Evolutionary conservation across 805 yeast species (phyloP).

Genomic region (baker's yeast (Saccharomyces cerevisiae)): DNA sequence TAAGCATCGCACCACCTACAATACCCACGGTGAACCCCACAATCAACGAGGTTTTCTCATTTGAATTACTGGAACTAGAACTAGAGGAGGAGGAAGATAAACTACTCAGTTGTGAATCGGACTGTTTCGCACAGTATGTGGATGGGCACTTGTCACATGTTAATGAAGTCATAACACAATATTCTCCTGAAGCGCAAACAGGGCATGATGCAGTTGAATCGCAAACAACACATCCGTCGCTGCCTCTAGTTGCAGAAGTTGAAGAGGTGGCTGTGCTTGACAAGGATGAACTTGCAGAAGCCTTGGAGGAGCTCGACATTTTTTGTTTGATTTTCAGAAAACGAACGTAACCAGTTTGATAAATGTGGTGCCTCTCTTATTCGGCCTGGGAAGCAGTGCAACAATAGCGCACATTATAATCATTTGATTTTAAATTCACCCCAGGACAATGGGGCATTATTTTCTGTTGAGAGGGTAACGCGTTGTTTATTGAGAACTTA

Average conservation of each 20-base stretch:
- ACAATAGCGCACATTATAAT: background rate
- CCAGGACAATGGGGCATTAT: background rate
- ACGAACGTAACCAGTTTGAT: background rate
- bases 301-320: background rate
- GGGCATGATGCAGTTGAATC: conserved; percentile 43
- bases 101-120: conserved; percentile 10
- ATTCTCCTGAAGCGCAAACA: conserved; percentile 41
- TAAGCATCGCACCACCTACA: conserved; percentile 34
- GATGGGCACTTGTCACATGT: conserved; percentile 53
- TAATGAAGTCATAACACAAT: conserved; percentile 47
- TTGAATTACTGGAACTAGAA: conserved; percentile 10
- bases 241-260: conserved; percentile 9
- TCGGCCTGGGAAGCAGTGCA: no score
- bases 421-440: background rate
- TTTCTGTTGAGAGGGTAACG: background rate
- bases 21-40: conserved; percentile 69
- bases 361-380: background rate
- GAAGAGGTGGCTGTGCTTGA: conserved; percentile 1
- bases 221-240: conserved; percentile 36
- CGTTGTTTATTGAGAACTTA: background rate
- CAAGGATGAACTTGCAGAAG: background rate
- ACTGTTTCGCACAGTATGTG: conserved; percentile 39
- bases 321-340: background rate
- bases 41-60: conserved; percentile 32
- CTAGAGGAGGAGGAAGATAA: conserved; percentile 10